These are phyloP conservation scores for Colletotrichum orbiculare DNA, from an alignment of 2,329 filamentous ascomycete genomes.

Conservation along the genomic window DNA sequence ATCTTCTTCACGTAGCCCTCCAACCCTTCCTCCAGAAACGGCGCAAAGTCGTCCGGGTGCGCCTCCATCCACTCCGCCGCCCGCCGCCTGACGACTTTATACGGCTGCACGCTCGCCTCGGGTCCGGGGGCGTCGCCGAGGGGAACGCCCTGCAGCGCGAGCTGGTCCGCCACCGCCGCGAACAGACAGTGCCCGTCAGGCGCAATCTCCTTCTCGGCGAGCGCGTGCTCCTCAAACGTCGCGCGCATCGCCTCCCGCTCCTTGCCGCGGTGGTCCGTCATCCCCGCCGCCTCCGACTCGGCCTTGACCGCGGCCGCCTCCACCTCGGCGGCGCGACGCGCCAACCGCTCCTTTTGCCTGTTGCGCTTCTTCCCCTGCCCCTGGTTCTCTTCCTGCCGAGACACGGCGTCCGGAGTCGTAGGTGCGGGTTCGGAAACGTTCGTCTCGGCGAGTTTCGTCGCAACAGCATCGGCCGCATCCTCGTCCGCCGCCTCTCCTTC, in stretches of 20 bases:
- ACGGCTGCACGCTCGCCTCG: slow-evolving; percentile 53
- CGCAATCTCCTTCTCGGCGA: slow-evolving; percentile 82
- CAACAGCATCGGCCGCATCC: slow-evolving; percentile 43
- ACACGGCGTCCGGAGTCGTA: background rate
- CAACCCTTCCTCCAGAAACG: slow-evolving; percentile 87
- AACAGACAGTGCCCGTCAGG: slow-evolving; percentile 97
- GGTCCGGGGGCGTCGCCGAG: slow-evolving; percentile 42
- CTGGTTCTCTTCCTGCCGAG: slow-evolving; percentile 28
- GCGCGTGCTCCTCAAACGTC: slow-evolving; percentile 70
- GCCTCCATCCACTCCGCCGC: slow-evolving; percentile 82
- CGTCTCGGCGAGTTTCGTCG: slow-evolving; percentile 30
- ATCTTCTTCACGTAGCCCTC: slow-evolving; percentile 80
- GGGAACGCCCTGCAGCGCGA: slow-evolving; percentile 64
- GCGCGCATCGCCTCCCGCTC: slow-evolving; percentile 78
- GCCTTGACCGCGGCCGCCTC: slow-evolving; percentile 76
- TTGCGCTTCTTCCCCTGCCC: slow-evolving; percentile 77
- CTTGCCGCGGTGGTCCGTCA: slow-evolving; percentile 77
- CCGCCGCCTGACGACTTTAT: slow-evolving; percentile 74
- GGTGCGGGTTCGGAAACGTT: slow-evolving; percentile 4
- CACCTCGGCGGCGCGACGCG: slow-evolving; percentile 87
- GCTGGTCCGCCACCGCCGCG: slow-evolving; percentile 88
- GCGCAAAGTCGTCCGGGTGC: slow-evolving; percentile 83
- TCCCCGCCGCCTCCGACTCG: slow-evolving; percentile 77
- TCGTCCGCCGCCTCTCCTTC: slow-evolving; percentile 35
- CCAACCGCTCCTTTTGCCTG: slow-evolving; percentile 89